Conservation (phyloP, 345 rosid genomes). For the Psidium friedrichsthalianum region DNA sequence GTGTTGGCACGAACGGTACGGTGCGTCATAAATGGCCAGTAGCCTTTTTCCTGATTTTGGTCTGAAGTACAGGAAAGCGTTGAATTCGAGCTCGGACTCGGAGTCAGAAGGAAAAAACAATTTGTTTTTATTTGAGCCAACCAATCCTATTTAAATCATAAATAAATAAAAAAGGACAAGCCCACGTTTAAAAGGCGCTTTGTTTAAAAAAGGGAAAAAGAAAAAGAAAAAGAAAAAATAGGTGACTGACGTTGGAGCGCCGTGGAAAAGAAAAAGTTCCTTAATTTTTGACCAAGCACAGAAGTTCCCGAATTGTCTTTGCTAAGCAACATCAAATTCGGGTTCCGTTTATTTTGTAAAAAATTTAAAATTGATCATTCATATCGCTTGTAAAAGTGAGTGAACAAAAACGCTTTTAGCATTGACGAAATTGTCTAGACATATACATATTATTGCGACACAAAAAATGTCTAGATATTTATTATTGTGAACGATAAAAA, state of each 20-base stretch:
- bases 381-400: too few relatives aligned
- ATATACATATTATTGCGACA: too few relatives aligned
- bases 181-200: neutral
- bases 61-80: neutral
- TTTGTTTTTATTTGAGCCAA: neutral
- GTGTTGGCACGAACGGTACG: neutral
- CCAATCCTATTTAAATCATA: neutral
- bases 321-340: neutral
- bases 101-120: neutral
- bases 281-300: neutral
- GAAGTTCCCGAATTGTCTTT: neutral
- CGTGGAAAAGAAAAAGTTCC: neutral
- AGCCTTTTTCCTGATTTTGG: neutral
- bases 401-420: too few relatives aligned
- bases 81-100: neutral
- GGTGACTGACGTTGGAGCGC: neutral
- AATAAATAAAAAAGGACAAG: neutral
- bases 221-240: neutral
- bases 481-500: too few relatives aligned
- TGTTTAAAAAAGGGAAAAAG: neutral
- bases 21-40: neutral
- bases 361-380: too few relatives aligned
- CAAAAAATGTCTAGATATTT: too few relatives aligned
- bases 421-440: too few relatives aligned
- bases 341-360: too few relatives aligned